Evolutionary conservation across 2,329 filamentous ascomycete genomes (phyloP).

Genomic region (Monosporascus sp.): DNA sequence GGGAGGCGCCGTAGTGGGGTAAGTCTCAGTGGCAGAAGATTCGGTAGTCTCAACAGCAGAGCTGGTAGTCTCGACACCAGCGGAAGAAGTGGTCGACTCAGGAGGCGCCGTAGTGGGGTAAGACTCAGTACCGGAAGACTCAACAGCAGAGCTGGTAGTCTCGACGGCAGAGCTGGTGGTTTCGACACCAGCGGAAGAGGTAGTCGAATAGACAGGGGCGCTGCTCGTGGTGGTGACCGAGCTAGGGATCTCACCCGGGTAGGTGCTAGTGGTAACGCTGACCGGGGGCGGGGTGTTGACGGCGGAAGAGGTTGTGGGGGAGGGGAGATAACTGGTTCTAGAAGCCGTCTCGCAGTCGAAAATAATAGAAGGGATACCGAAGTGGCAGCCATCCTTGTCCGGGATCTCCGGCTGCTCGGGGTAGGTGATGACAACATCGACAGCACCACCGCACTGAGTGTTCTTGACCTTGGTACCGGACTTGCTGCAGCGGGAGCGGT

Average conservation of each 20-base stretch:
- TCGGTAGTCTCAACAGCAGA: neutral
- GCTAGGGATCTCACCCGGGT: conserved; percentile 1
- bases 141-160: conserved; percentile 5
- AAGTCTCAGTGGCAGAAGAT: conserved; percentile 15
- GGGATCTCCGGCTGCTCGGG: conserved; percentile 51
- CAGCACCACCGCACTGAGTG: conserved; percentile 88
- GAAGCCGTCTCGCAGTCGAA: conserved; percentile 61
- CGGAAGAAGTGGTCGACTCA: conserved; percentile 7
- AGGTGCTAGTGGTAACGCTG: conserved; percentile 11
- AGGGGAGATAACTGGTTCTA: conserved; percentile 16
- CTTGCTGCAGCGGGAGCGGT: conserved; percentile 61
- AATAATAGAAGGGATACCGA: conserved; percentile 67
- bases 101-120: conserved; percentile 4
- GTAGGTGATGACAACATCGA: conserved; percentile 67
- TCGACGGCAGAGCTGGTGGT: conserved; percentile 4
- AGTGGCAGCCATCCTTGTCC: conserved; percentile 55
- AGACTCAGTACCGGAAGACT: neutral
- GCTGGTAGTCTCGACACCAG: conserved; percentile 3
- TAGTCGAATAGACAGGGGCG: conserved; percentile 7
- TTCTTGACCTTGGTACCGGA: conserved; percentile 70
- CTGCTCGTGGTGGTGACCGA: conserved; percentile 9
- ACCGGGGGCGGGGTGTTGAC: conserved; percentile 10
- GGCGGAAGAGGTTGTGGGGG: conserved; percentile 11
- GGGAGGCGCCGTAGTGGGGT: conserved; percentile 3
- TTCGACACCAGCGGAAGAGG: conserved; percentile 10